Conservation (phyloP, 257 asterid genomes). For the Linaria vulgaris region DNA sequence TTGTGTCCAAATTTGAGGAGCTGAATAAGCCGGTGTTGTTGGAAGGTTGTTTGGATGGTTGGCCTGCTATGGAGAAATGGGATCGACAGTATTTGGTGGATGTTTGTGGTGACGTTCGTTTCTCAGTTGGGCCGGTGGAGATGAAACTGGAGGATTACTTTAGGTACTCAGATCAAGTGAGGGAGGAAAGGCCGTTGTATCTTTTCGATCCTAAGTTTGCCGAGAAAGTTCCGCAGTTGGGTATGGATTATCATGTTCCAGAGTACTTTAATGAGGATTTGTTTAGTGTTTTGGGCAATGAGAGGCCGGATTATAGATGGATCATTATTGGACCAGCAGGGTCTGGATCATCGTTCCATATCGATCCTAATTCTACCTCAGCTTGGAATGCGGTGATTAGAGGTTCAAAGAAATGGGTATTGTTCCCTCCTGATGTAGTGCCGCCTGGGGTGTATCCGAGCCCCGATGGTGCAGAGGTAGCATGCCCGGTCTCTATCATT, state of each 20-base stretch:
- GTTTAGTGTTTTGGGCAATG: conserved; percentile 75
- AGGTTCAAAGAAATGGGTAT: conserved; percentile 95
- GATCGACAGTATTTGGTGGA: conserved; percentile 60
- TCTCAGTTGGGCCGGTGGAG: conserved; percentile 82
- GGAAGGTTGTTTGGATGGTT: conserved; percentile 77
- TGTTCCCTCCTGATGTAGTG: conserved; percentile 91
- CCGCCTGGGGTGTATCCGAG: conserved; percentile 99
- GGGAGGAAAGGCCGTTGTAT: conserved; percentile 91
- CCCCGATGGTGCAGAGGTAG: conserved; percentile 96
- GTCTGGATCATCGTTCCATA: conserved; percentile 97
- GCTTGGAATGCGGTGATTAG: conserved; percentile 97
- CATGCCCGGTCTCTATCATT: conserved; percentile 89
- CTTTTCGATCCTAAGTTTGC: conserved; percentile 90
- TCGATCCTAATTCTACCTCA: conserved; percentile 96
- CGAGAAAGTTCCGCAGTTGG: conserved; percentile 68
- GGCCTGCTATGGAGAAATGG: conserved; percentile 81
- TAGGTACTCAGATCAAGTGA: conserved; percentile 72
- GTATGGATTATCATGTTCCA: conserved; percentile 70
- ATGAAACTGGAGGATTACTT: conserved; percentile 73
- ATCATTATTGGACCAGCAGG: conserved; percentile 94
- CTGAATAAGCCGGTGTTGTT: conserved; percentile 80
- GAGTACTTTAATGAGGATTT: conserved; percentile 81
- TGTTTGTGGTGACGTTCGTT: conserved; percentile 55
- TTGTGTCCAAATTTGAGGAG: conserved; percentile 73
- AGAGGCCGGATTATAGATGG: conserved; percentile 95